Conservation (phyloP, 768 basidiomycete genomes). For the Amanita rubescens region DNA sequence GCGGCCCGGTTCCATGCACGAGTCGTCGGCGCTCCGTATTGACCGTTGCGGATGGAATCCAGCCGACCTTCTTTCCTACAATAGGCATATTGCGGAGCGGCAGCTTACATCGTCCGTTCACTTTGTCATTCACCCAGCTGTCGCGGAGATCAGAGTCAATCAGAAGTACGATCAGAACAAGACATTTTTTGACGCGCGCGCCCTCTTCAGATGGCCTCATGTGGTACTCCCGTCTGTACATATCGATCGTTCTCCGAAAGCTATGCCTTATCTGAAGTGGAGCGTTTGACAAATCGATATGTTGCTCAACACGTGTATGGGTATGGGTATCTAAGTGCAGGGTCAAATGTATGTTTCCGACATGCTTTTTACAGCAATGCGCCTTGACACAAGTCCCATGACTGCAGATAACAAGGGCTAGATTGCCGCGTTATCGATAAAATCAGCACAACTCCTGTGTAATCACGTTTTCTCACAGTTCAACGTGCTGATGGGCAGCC, state of each 20-base stretch:
- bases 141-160: background rate
- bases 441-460: too few species aligned
- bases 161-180: background rate
- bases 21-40: background rate
- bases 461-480: background rate
- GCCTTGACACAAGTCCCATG: background rate
- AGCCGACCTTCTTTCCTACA: too few species aligned
- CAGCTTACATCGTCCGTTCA: too few species aligned
- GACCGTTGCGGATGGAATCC: background rate
- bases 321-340: background rate
- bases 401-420: too few species aligned
- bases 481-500: background rate
- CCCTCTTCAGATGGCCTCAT: background rate
- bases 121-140: too few species aligned
- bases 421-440: background rate
- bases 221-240: background rate
- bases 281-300: background rate
- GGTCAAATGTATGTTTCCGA: background rate
- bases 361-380: background rate
- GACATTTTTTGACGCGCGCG: too few species aligned
- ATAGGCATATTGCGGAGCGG: too few species aligned
- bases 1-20: background rate
- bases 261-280: background rate
- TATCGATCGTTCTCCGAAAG: background rate
- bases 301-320: background rate